Percentiles rank a stretch among this genome's conserved stretches.
Evolutionary conservation across 768 basidiomycete genomes (phyloP).

Genomic region (Macrolepiota fuliginosa): DNA sequence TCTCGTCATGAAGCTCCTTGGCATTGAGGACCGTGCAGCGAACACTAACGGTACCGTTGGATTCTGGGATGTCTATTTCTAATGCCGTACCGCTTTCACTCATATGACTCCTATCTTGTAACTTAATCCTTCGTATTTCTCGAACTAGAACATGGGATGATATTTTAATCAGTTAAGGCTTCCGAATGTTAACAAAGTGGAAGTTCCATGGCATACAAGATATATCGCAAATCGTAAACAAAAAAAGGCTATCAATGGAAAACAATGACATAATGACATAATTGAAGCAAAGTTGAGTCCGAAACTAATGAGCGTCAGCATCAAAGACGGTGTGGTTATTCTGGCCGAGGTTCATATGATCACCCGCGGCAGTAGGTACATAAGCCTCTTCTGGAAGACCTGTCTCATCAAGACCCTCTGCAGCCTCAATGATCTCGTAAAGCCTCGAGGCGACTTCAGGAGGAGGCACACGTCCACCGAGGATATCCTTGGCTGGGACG

Average conservation of each 20-base stretch:
- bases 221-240: background rate
- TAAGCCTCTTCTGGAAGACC: conserved; percentile 78
- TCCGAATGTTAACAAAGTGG: background rate
- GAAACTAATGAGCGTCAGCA: conserved; percentile 48
- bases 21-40: conserved; percentile 53
- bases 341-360: conserved; percentile 45
- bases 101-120: background rate
- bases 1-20: conserved; percentile 73
- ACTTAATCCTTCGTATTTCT: background rate
- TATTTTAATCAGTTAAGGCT: background rate
- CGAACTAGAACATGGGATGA: background rate
- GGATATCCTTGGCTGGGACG: conserved; percentile 86
- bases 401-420: conserved; percentile 87
- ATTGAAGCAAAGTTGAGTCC: background rate
- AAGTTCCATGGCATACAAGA: background rate
- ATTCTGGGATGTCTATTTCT: conserved; percentile 85
- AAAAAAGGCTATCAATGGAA: background rate
- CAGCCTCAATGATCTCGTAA: conserved; percentile 96
- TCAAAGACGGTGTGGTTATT: conserved; percentile 70
- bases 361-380: conserved; percentile 65
- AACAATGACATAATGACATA: background rate
- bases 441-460: conserved; percentile 91
- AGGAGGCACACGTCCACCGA: conserved; percentile 93
- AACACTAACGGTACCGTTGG: conserved; percentile 73
- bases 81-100: conserved; percentile 1